These are phyloP conservation scores for Exophiala aquamarina DNA, from an alignment of 2,329 filamentous ascomycete genomes.

Conservation along the genomic window DNA sequence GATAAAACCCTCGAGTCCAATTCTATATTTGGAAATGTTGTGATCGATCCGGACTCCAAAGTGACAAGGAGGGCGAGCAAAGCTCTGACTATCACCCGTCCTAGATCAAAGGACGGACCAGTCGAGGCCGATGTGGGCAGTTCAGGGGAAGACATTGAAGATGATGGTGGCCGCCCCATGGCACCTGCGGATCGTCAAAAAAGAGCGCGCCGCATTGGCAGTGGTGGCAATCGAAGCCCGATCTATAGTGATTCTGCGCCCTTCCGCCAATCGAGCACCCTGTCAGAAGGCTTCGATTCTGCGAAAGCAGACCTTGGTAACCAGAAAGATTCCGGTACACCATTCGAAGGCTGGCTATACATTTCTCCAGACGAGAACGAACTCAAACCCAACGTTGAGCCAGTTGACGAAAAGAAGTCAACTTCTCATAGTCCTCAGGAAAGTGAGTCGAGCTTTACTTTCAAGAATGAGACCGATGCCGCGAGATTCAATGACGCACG, in stretches of 20 bases:
- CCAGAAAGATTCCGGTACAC: not conserved
- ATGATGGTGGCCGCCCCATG: constrained; percentile 61
- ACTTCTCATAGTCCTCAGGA: constrained; percentile 40
- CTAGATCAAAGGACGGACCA: constrained; percentile 14
- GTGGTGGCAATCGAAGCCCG: constrained; percentile 71
- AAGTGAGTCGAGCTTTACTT: constrained; percentile 56
- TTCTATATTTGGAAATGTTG: constrained; percentile 69
- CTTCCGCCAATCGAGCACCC: constrained; percentile 24
- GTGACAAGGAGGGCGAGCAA: constrained; percentile 66
- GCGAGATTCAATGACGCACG: constrained; percentile 54
- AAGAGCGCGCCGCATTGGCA: constrained; percentile 63
- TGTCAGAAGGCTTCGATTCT: not conserved
- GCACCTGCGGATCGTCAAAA: constrained; percentile 71
- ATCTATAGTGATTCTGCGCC: constrained; percentile 62
- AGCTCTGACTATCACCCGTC: constrained; percentile 71
- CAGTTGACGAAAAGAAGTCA: constrained; percentile 41
- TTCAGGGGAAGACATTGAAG: constrained; percentile 53
- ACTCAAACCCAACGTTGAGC: constrained; percentile 37
- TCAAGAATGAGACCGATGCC: constrained; percentile 47
- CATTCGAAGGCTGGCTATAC: constrained; percentile 28
- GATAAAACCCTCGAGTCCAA: constrained; percentile 16
- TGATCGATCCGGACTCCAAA: constrained; percentile 62
- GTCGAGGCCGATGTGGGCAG: constrained; percentile 50
- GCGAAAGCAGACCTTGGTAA: not conserved
- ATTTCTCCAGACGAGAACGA: constrained; percentile 30